A percentile compares a stretch with the other conserved stretches of the same genome.
Evolutionary conservation across 345 rosid genomes (phyloP).

Genomic region (Luvunga scandens): DNA sequence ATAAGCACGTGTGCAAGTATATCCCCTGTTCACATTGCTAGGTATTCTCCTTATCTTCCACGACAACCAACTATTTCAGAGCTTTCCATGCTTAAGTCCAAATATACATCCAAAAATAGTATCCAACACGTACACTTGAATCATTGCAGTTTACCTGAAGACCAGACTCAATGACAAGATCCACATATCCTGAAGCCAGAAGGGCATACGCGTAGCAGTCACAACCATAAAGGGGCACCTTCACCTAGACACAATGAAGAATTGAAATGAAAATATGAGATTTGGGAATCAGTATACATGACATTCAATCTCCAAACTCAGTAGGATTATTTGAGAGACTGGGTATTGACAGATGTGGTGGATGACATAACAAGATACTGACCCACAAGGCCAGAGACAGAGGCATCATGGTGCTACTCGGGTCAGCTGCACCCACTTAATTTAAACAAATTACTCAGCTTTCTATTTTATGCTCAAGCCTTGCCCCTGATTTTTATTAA

Average conservation of each 20-base stretch:
- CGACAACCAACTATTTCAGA: neutral
- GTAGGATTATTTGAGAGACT: neutral
- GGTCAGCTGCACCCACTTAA: too few species aligned
- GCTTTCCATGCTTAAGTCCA: neutral
- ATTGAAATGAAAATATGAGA: neutral
- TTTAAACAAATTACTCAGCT: too few species aligned
- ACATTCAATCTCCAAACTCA: neutral
- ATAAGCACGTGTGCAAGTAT: too few species aligned
- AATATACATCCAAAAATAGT: neutral
- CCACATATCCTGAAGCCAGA: conserved; percentile 90
- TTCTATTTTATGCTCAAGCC: too few species aligned
- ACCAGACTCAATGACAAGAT: conserved; percentile 92
- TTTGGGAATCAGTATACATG: neutral
- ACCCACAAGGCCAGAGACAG: too few species aligned
- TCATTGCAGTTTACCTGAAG: conserved; percentile 54
- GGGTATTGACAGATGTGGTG: neutral
- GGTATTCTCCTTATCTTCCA: neutral
- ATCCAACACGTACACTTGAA: neutral
- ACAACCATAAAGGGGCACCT: conserved; percentile 88
- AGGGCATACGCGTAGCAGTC: conserved; percentile 99
- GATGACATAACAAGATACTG: neutral
- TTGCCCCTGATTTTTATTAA: too few species aligned
- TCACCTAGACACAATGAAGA: conserved; percentile 51
- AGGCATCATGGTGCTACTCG: too few species aligned
- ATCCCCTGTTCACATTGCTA: neutral